phyloP scores from a whole-genome alignment of 169 alveolate genomes.

The Plasmodium ovale region DNA sequence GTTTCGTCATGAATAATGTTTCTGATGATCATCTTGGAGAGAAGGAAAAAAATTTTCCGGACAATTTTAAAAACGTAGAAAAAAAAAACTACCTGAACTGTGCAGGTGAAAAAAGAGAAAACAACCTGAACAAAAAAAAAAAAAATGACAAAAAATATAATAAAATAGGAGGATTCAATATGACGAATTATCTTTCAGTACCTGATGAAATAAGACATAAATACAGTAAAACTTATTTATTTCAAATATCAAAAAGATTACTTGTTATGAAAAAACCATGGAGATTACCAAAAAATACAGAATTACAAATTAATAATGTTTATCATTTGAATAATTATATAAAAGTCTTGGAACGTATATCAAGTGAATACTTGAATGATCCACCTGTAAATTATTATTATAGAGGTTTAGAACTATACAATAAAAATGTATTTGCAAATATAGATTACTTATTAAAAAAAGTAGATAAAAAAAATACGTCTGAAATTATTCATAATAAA shows the following conservation, averaged over 20 bases:
- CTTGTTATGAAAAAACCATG: conserved; percentile 87
- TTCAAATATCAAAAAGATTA: conserved; percentile 77
- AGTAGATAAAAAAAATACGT: conserved; percentile 57
- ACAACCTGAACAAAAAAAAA: neutral
- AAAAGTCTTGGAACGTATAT: conserved; percentile 80
- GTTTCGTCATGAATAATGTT: conserved; percentile 4
- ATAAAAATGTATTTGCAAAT: conserved; percentile 77
- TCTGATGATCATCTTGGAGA: conserved; percentile 22
- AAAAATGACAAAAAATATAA: conserved; percentile 15
- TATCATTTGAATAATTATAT: conserved; percentile 80
- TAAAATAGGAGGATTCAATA: conserved; percentile 39
- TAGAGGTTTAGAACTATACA: conserved; percentile 70
- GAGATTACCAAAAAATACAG: conserved; percentile 84
- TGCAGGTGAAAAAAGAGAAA: neutral
- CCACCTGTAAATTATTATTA: conserved; percentile 65
- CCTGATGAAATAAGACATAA: conserved; percentile 76
- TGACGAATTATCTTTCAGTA: conserved; percentile 56
- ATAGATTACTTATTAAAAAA: conserved; percentile 73
- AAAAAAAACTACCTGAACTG: neutral
- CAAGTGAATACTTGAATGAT: conserved; percentile 77
- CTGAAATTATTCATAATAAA: conserved; percentile 18
- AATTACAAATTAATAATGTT: conserved; percentile 82
- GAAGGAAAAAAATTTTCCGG: conserved; percentile 5
- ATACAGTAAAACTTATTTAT: conserved; percentile 69
- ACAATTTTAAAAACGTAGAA: conserved; percentile 23